A percentile compares a stretch with the other conserved stretches of the same genome.
Evolutionary conservation across 179 eudicot genomes (phyloP).

Genomic region (Corrigiola litoralis): DNA sequence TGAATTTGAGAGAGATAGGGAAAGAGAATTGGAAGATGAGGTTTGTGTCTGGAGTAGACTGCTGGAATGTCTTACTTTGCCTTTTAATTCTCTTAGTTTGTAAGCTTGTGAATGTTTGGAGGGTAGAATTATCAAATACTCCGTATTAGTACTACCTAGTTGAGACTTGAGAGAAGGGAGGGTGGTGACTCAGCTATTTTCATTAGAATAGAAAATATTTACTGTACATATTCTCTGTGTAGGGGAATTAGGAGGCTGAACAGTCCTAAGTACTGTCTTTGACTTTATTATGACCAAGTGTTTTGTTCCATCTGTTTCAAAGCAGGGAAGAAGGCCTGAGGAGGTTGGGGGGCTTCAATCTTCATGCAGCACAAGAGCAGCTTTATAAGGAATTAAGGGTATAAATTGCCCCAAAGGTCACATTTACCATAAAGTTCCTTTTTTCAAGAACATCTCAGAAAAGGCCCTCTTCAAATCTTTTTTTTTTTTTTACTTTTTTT

Average conservation of each 20-base stretch:
- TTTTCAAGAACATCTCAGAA: not conserved
- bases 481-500: not conserved
- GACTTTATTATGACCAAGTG: not conserved
- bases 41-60: not conserved
- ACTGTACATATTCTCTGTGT: not conserved
- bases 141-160: not conserved
- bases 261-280: not conserved
- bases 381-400: not conserved
- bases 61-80: not conserved
- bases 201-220: not conserved
- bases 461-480: conserved; percentile 8
- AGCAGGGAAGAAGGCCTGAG: too few species aligned
- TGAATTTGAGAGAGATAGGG: conserved; percentile 1
- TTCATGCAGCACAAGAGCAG: too few species aligned
- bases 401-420: not conserved
- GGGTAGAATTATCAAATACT: conserved; percentile 1
- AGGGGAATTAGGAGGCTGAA: conserved; percentile 10
- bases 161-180: not conserved
- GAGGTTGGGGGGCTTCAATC: too few species aligned
- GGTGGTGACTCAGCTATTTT: not conserved
- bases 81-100: conserved; percentile 16
- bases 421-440: conserved; percentile 8
- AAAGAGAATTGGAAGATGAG: not conserved
- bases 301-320: not conserved
- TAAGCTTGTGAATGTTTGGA: conserved; percentile 15